These are phyloP conservation scores for Aspergillus fructus DNA, from an alignment of 2,329 filamentous ascomycete species.

Conservation along the genomic window DNA sequence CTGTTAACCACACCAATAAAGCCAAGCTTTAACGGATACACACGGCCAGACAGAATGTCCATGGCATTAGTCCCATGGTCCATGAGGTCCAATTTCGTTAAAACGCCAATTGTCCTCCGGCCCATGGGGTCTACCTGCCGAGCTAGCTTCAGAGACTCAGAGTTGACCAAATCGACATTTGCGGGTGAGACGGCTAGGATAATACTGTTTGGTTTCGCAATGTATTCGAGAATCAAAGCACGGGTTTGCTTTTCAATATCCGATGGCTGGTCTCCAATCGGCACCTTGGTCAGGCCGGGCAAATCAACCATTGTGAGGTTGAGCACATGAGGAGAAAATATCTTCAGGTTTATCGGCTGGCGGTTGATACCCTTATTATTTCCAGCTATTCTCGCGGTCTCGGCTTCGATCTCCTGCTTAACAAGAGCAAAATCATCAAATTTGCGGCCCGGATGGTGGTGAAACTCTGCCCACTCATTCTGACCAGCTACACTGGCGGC, in stretches of 20 bases:
- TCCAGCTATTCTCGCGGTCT: constrained; percentile 90
- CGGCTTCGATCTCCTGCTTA: constrained; percentile 93
- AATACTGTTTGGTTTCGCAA: constrained; percentile 98
- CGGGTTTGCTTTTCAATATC: constrained; percentile 99
- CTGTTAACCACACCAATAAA: constrained; percentile 98
- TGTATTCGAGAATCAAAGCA: constrained; percentile 95
- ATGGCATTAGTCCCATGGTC: constrained; percentile 97
- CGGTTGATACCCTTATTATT: constrained; percentile 98
- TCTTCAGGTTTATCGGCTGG: constrained; percentile 96
- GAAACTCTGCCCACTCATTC: constrained; percentile 88
- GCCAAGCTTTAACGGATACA: constrained; percentile 93
- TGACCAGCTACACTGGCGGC: constrained; percentile 69
- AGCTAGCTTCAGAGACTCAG: constrained; percentile 92
- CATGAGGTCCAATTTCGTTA: constrained; percentile 98
- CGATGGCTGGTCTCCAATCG: constrained; percentile 93
- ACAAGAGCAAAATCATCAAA: constrained; percentile 93
- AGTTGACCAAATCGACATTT: constrained; percentile 98
- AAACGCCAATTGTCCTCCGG: constrained; percentile 89
- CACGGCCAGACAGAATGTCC: constrained; percentile 94
- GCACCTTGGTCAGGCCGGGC: constrained; percentile 94
- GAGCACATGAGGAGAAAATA: constrained; percentile 94
- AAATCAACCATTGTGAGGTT: constrained; percentile 96
- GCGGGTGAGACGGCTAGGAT: constrained; percentile 94
- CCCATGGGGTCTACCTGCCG: constrained; percentile 95
- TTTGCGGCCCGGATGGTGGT: constrained; percentile 84